These are phyloP conservation scores for Podila verticillata DNA, from an alignment of 192 early-diverging fungal species.

Conservation along the genomic window DNA sequence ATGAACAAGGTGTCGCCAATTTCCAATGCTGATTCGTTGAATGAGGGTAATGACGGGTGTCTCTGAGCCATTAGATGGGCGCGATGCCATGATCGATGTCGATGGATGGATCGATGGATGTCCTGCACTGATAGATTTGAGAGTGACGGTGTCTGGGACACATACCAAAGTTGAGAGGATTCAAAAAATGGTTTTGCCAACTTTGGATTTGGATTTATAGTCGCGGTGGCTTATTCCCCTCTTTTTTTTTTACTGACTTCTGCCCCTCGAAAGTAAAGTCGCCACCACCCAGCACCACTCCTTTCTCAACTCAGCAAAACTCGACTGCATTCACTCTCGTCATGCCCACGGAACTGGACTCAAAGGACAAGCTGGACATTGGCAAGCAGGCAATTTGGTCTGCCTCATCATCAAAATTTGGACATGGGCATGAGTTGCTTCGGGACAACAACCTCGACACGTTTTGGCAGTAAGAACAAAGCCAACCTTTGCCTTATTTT, in stretches of 20 bases:
- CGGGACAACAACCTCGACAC: slow-evolving; percentile 73
- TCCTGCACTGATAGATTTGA: neutral
- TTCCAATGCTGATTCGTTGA: too few species aligned
- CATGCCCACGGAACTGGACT: slow-evolving; percentile 33
- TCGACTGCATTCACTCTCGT: neutral
- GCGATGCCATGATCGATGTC: neutral
- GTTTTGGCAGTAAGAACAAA: slow-evolving; percentile 80
- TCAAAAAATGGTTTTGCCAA: slow-evolving; percentile 32
- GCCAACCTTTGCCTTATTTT: slow-evolving; percentile 3
- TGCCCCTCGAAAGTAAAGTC: neutral
- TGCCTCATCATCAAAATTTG: slow-evolving; percentile 72
- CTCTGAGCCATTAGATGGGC: neutral
- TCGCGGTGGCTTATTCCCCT: neutral
- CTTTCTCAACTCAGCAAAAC: neutral
- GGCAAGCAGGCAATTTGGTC: slow-evolving; percentile 70
- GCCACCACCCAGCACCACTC: neutral
- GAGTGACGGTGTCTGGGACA: slow-evolving; percentile 10
- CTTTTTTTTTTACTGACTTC: slow-evolving; percentile 2
- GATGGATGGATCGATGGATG: slow-evolving; percentile 27
- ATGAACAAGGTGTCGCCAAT: too few species aligned
- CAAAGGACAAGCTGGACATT: slow-evolving; percentile 65
- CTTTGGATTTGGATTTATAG: slow-evolving; percentile 21
- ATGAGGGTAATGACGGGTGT: neutral
- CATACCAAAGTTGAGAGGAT: slow-evolving; percentile 56
- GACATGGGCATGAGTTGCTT: slow-evolving; percentile 70